These are phyloP conservation scores for Pseudozyma hubeiensis DNA, from an alignment of 1,284 basidiomycete genomes.

Conservation along the genomic window DNA sequence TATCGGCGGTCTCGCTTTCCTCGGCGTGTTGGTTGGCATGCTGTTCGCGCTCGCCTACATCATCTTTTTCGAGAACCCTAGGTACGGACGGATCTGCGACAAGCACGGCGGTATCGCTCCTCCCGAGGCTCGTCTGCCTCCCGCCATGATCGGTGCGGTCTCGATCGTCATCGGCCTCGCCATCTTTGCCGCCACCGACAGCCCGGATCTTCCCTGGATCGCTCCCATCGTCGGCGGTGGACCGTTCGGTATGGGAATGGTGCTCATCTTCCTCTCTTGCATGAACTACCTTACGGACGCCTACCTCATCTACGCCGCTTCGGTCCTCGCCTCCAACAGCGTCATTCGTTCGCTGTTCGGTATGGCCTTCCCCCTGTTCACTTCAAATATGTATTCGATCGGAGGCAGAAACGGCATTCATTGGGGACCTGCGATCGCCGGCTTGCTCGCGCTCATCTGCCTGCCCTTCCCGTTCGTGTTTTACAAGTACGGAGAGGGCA, in stretches of 20 bases:
- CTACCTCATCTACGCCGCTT: conserved; percentile 72
- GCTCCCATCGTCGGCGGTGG: conserved; percentile 51
- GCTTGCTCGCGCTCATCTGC: conserved; percentile 77
- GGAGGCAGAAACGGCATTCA: conserved; percentile 75
- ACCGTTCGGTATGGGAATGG: conserved; percentile 60
- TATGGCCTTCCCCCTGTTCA: conserved; percentile 72
- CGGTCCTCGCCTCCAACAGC: conserved; percentile 76
- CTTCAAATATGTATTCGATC: conserved; percentile 71
- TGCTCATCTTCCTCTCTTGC: conserved; percentile 74
- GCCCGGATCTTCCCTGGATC: conserved; percentile 67
- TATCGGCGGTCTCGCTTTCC: conserved; percentile 66
- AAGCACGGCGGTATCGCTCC: conserved; percentile 60
- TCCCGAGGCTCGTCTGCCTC: conserved; percentile 56
- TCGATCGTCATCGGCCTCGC: conserved; percentile 70
- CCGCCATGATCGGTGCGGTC: conserved; percentile 66
- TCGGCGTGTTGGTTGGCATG: conserved; percentile 67
- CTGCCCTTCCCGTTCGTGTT: conserved; percentile 76
- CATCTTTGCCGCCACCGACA: conserved; percentile 62
- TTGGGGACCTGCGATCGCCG: conserved; percentile 80
- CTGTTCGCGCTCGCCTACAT: conserved; percentile 54
- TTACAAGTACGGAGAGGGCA: conserved; percentile 71
- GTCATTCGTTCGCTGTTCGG: conserved; percentile 77
- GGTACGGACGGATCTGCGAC: conserved; percentile 48
- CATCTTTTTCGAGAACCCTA: conserved; percentile 58
- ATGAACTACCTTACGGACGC: conserved; percentile 72